Conservation (phyloP, 495 filamentous ascomycete genomes). For the Penicillium canescens region DNA sequence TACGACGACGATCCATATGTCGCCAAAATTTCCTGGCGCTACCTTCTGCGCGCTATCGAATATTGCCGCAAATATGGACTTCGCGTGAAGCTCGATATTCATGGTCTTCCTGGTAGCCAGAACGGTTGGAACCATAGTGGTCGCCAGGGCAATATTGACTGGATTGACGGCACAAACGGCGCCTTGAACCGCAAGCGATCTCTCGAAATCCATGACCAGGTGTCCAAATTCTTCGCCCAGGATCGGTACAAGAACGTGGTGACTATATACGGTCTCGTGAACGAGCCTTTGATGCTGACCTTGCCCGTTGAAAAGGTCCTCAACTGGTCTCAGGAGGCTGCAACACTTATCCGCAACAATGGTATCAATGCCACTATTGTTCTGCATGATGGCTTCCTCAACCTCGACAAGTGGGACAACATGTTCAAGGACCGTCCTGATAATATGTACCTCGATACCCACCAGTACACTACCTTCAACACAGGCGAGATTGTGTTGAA, state of each 20-base stretch:
- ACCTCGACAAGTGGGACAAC: constrained; percentile 76
- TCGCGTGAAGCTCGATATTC: constrained; percentile 90
- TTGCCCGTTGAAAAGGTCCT: constrained; percentile 60
- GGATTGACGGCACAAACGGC: constrained; percentile 75
- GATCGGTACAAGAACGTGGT: constrained; percentile 82
- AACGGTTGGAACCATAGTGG: constrained; percentile 93
- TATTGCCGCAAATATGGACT: constrained; percentile 92
- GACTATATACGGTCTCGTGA: constrained; percentile 81
- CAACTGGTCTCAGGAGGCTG: constrained; percentile 67
- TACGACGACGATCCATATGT: constrained; percentile 90
- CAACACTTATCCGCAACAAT: constrained; percentile 65
- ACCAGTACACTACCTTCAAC: constrained; percentile 94
- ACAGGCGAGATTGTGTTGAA: constrained; percentile 68
- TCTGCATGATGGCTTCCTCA: constrained; percentile 84
- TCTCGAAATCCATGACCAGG: constrained; percentile 77
- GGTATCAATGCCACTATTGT: constrained; percentile 66
- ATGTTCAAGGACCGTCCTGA: constrained; percentile 53
- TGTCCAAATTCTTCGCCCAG: constrained; percentile 84
- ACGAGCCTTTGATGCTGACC: constrained; percentile 79
- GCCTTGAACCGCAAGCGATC: constrained; percentile 66
- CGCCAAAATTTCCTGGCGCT: constrained; percentile 85
- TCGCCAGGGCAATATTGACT: constrained; percentile 66
- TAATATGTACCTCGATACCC: constrained; percentile 78
- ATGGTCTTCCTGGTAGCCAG: constrained; percentile 80
- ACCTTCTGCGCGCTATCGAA: constrained; percentile 90